A percentile compares a stretch with the other conserved stretches of the same genome.
These are phyloP conservation scores for Colletotrichum theobromicola DNA, from an alignment of 2,329 filamentous ascomycete species.

Conservation along the genomic window DNA sequence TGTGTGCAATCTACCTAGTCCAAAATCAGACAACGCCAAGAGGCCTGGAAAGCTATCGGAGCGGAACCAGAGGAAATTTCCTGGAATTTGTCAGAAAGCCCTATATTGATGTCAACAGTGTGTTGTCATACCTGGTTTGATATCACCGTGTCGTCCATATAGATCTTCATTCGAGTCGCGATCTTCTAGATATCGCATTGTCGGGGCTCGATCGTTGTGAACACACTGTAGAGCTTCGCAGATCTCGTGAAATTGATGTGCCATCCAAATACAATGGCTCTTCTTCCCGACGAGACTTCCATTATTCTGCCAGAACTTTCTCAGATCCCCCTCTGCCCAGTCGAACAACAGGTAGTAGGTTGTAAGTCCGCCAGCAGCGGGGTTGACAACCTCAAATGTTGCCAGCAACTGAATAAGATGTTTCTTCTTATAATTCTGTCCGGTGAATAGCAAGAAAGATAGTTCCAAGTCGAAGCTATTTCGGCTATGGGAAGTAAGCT, in stretches of 20 bases:
- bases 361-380: neutral
- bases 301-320: slow-evolving; percentile 8
- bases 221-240: neutral
- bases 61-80: slow-evolving; percentile 1
- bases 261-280: slow-evolving; percentile 1
- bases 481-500: neutral
- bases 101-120: neutral
- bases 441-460: neutral
- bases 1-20: neutral
- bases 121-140: neutral
- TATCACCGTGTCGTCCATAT: slow-evolving; percentile 6
- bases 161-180: neutral
- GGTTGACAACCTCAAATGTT: neutral
- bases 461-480: neutral
- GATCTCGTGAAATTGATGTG: slow-evolving; percentile 1
- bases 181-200: neutral
- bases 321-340: slow-evolving; percentile 5
- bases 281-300: neutral
- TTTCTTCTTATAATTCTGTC: neutral
- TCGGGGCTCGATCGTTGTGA: neutral
- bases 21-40: neutral
- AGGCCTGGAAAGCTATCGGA: neutral
- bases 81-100: neutral
- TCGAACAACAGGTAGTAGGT: slow-evolving; percentile 4
- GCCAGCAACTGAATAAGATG: slow-evolving; percentile 5